Conservation (phyloP, 805 yeast genomes). For the Kuraishia floccosa region DNA sequence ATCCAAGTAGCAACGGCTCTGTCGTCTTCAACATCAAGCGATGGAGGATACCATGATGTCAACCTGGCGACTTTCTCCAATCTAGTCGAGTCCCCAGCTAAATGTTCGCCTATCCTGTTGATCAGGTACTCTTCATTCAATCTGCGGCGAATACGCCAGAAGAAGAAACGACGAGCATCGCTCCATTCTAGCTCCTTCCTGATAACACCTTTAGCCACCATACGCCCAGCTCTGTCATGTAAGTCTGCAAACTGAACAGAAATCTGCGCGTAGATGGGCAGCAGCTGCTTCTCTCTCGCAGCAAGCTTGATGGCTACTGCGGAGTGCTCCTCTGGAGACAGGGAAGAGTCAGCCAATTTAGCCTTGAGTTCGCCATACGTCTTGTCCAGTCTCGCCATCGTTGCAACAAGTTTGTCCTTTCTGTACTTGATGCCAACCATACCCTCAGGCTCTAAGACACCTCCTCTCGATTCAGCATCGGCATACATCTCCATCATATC, state of each 20-base stretch:
- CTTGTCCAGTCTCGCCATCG: constrained; percentile 84
- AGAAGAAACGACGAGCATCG: constrained; percentile 88
- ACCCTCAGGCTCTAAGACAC: constrained; percentile 98
- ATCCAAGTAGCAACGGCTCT: constrained; percentile 75
- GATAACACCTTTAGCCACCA: constrained; percentile 90
- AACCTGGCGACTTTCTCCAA: constrained; percentile 80
- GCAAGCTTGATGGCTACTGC: constrained; percentile 52
- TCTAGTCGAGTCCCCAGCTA: constrained; percentile 44
- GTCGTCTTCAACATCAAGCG: constrained; percentile 62
- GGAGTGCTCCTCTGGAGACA: constrained; percentile 56
- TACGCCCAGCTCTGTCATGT: constrained; percentile 96
- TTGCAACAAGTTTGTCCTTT: constrained; percentile 80
- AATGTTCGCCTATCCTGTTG: constrained; percentile 56
- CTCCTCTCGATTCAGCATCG: constrained; percentile 90
- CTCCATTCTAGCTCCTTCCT: constrained; percentile 78
- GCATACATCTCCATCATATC: constrained; percentile 99
- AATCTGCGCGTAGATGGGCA: constrained; percentile 87
- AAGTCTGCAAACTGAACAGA: constrained; percentile 95
- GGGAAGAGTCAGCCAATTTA: constrained; percentile 38
- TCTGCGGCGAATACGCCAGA: constrained; percentile 98
- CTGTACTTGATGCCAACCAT: constrained; percentile 98
- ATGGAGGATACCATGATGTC: constrained; percentile 74
- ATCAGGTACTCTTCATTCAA: constrained; percentile 84
- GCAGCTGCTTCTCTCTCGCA: constrained; percentile 66
- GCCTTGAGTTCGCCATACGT: constrained; percentile 59